Evolutionary conservation across 2,329 filamentous ascomycete species (phyloP), one percentile per base, ranked within the genome.

Genomic region (Alternaria angustiovoidea): DNA sequence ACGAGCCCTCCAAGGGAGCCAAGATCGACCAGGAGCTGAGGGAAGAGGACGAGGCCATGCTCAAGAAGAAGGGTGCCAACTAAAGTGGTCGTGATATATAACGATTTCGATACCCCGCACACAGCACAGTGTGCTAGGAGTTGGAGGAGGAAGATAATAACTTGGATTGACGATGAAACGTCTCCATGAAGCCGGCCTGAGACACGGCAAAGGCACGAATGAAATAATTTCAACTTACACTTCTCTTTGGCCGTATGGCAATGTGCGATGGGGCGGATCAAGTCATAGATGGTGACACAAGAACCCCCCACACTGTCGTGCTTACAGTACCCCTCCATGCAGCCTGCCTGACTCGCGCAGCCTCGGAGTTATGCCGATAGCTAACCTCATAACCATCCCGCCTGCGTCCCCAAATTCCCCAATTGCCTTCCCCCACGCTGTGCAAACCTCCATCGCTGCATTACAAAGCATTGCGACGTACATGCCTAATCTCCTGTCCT

Each of bases 1-100:
- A 93, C 75, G 84, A 92, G 80, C 91, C 90, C 2, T 90, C 87
- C 20, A 87, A 83, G 72, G 90, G 91, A 18, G 91, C 90, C 24
- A 86, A 90, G 83, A 84, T 92, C 58, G 91, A 93, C 76, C 86
- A 90, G 59, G 75, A 91, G 78, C 67, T 93, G 47, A 81, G 86
- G 72, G 85, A 86, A 5, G 90, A 93, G 70, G 91, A 93, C 60
- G 86, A 91, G 72, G 86, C 84, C 66, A 79, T 85, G 54, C 71
- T 92, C 62, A 84, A 82, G 79, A 84, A 83, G 75, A 92, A 91
- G 83, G 86, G 87, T 55, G 57, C 57, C 41, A 68, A 70, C 65
- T 51, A 69, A 66, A 53, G 41, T 59, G 54, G 43, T 51, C 32
- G 41, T 20, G 26, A 46, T 18, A 24, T 26, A 47, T 59, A 57